Conservation (phyloP, 2,329 filamentous ascomycete species). For the Podosphaera fusca region DNA sequence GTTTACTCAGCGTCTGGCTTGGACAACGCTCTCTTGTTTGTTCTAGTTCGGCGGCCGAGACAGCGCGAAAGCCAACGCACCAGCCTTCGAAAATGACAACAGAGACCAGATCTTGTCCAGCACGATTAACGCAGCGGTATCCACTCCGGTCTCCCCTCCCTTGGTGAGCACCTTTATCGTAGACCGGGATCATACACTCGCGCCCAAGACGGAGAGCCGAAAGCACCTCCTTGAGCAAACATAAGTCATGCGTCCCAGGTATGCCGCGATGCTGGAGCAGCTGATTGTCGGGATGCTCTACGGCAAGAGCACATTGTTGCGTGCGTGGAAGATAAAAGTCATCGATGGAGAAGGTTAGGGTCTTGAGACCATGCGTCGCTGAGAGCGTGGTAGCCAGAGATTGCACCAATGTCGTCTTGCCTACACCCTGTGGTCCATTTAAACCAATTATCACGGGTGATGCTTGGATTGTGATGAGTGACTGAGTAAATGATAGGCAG, state of each 20-base stretch:
- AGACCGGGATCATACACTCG: slow-evolving; percentile 32
- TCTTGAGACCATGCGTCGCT: slow-evolving; percentile 26
- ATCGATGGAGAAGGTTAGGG: slow-evolving; percentile 39
- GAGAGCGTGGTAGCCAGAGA: slow-evolving; percentile 32
- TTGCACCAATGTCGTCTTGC: slow-evolving; percentile 71
- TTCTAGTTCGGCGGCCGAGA: slow-evolving; percentile 23
- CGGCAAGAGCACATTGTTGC: slow-evolving; percentile 28
- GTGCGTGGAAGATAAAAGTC: slow-evolving; percentile 44
- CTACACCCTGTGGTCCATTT: slow-evolving; percentile 77
- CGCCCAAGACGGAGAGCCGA: slow-evolving; percentile 22
- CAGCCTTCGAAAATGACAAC: slow-evolving; percentile 51
- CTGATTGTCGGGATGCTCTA: slow-evolving; percentile 30
- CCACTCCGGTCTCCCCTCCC: slow-evolving; percentile 38
- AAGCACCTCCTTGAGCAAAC: slow-evolving; percentile 31
- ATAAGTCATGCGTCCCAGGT: slow-evolving; percentile 35
- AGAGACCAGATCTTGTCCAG: slow-evolving; percentile 11
- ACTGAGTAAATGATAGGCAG: not conserved
- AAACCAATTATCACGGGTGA: slow-evolving; percentile 27
- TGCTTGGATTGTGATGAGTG: not conserved
- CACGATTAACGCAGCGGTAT: slow-evolving; percentile 25
- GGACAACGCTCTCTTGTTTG: slow-evolving; percentile 19
- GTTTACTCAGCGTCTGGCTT: slow-evolving; percentile 22
- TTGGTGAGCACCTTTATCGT: slow-evolving; percentile 40
- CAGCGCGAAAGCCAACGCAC: slow-evolving; percentile 44
- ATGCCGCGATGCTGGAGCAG: slow-evolving; percentile 44